Conservation (phyloP, 805 yeast species). For the Metschnikowia sp. region DNA sequence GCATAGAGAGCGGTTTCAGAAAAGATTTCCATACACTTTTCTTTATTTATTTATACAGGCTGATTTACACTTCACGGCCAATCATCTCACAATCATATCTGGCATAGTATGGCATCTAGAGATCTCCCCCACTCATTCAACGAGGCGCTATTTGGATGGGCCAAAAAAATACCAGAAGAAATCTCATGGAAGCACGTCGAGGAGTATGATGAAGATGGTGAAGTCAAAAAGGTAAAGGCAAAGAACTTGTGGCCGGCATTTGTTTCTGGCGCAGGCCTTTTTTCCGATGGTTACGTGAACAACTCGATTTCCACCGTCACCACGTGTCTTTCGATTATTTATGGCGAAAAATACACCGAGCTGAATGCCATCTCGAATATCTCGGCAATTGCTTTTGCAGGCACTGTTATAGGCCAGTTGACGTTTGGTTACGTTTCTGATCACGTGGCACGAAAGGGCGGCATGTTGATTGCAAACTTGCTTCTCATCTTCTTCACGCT, state of each 20-base stretch:
- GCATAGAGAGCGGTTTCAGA: too few species aligned
- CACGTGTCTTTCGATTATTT: slow-evolving; percentile 63
- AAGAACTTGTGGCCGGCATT: slow-evolving; percentile 31
- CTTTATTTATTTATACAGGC: too few species aligned
- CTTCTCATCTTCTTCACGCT: slow-evolving; percentile 76
- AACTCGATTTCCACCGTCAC: slow-evolving; percentile 78
- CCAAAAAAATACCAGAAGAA: slow-evolving; percentile 13
- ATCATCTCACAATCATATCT: neutral
- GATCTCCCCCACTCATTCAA: slow-evolving; percentile 18
- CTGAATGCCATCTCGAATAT: slow-evolving; percentile 77
- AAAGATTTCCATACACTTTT: too few species aligned
- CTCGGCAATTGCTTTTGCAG: slow-evolving; percentile 85
- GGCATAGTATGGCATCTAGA: slow-evolving; percentile 16
- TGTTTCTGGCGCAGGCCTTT: slow-evolving; percentile 82
- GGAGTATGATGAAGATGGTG: slow-evolving; percentile 14
- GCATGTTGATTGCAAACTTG: slow-evolving; percentile 76
- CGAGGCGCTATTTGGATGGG: slow-evolving; percentile 15
- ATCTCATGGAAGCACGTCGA: slow-evolving; percentile 4
- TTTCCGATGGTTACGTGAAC: slow-evolving; percentile 91
- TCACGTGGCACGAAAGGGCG: slow-evolving; percentile 72
- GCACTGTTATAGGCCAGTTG: slow-evolving; percentile 86
- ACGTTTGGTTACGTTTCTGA: slow-evolving; percentile 80
- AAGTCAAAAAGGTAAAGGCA: slow-evolving; percentile 17
- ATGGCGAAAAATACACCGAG: slow-evolving; percentile 57
- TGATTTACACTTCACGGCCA: too few species aligned